phyloP scores from a whole-genome alignment of 169 alveolate genomes.

The Perkinsus olseni region DNA sequence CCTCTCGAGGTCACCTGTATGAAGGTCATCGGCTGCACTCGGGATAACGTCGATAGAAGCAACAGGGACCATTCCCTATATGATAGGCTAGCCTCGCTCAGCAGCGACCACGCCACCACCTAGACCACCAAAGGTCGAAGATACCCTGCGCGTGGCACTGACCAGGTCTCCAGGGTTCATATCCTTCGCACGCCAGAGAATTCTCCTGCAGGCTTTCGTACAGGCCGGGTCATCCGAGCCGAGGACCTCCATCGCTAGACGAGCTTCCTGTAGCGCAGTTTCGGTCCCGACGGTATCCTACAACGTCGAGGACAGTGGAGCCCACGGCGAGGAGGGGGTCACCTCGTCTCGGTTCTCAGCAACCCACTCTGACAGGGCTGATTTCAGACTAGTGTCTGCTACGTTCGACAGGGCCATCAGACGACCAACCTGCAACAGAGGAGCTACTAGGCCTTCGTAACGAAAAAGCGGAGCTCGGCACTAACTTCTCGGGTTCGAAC shows the following conservation, averaged over 20 bases:
- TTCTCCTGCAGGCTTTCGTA: background rate
- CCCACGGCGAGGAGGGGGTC: background rate
- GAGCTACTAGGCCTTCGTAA: no score
- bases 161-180: background rate
- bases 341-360: background rate
- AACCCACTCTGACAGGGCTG: background rate
- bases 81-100: background rate
- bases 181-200: background rate
- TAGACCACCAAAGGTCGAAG: background rate
- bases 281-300: background rate
- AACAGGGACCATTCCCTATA: background rate
- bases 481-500: no score
- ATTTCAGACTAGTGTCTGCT: background rate
- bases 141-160: background rate
- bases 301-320: background rate
- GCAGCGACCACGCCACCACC: background rate
- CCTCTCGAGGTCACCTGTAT: background rate
- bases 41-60: background rate
- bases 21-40: background rate
- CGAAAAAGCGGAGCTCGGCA: no score
- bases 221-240: background rate
- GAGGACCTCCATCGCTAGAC: background rate
- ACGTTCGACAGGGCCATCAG: background rate
- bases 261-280: background rate
- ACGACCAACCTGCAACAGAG: background rate